Conservation (phyloP, 139 green algal genomes). For the Ettlia oleoabundans region DNA sequence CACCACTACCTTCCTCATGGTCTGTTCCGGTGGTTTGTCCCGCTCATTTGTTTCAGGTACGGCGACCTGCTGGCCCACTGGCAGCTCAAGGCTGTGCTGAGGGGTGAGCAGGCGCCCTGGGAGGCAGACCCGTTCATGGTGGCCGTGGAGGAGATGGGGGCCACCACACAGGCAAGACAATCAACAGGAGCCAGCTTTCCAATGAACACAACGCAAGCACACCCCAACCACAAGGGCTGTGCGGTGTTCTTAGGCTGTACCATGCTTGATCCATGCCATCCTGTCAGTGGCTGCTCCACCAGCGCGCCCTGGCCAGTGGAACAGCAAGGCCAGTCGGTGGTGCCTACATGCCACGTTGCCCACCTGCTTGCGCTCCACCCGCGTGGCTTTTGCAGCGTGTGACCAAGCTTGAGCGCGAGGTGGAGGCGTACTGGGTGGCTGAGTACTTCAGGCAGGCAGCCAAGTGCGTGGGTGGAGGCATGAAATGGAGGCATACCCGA, state of each 20-base stretch:
- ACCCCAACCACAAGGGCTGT: no score
- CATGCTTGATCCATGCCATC: no score
- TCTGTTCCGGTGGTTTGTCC: no score
- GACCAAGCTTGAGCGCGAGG: conserved; percentile 54
- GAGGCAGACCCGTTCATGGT: conserved; percentile 40
- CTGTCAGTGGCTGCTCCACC: no score
- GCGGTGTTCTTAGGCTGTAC: no score
- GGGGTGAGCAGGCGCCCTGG: conserved; percentile 51
- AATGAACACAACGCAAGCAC: no score
- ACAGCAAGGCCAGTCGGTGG: neutral
- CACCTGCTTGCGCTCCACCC: no score
- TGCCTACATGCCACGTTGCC: neutral
- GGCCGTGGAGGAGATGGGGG: conserved; percentile 14
- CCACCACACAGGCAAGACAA: conserved; percentile 2
- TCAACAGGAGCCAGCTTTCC: no score
- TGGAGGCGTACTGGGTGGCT: conserved; percentile 66
- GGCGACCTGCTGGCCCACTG: conserved; percentile 83
- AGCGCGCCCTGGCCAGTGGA: no score
- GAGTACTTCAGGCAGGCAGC: conserved; percentile 67
- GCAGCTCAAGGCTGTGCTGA: conserved; percentile 77
- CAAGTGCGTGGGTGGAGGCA: neutral
- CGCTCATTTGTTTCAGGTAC: conserved; percentile 69
- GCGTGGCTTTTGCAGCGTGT: conserved; percentile 10
- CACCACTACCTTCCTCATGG: neutral
- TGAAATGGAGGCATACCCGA: no score